Conservation (phyloP, 768 basidiomycete genomes). For the Tephrocybe rancida region DNA sequence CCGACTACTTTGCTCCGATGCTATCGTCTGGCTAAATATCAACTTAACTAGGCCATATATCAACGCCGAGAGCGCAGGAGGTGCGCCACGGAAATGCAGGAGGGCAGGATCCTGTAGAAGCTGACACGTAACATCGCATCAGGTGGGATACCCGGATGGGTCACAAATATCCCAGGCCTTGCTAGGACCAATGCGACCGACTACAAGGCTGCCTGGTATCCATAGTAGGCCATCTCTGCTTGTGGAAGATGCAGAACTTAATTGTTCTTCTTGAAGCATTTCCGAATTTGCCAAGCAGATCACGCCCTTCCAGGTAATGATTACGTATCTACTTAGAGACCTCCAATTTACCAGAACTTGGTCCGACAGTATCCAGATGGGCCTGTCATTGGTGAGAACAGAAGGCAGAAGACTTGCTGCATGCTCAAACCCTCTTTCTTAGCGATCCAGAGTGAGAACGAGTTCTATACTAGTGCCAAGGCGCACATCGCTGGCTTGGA, state of each 20-base stretch:
- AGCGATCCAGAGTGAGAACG: conserved; percentile 49
- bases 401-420: background rate
- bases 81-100: conserved; percentile 28
- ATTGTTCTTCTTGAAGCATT: conserved; percentile 16
- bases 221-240: conserved; percentile 27
- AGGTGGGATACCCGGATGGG: conserved; percentile 53
- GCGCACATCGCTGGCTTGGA: conserved; percentile 32
- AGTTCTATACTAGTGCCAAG: conserved; percentile 35
- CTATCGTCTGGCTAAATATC: background rate
- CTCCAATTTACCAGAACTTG: conserved; percentile 19
- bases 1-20: background rate
- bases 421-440: background rate
- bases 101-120: background rate
- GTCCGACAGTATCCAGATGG: conserved; percentile 41
- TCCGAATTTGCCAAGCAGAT: conserved; percentile 30
- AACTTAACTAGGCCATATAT: conserved; percentile 40
- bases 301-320: conserved; percentile 33
- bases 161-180: conserved; percentile 47
- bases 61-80: conserved; percentile 70
- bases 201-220: conserved; percentile 56
- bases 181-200: conserved; percentile 64
- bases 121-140: background rate
- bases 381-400: conserved; percentile 36
- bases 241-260: background rate
- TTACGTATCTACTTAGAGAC: conserved; percentile 13